Evolutionary conservation across 208 protist species (phyloP).

Genomic region (Acanthamoeba royreba): DNA sequence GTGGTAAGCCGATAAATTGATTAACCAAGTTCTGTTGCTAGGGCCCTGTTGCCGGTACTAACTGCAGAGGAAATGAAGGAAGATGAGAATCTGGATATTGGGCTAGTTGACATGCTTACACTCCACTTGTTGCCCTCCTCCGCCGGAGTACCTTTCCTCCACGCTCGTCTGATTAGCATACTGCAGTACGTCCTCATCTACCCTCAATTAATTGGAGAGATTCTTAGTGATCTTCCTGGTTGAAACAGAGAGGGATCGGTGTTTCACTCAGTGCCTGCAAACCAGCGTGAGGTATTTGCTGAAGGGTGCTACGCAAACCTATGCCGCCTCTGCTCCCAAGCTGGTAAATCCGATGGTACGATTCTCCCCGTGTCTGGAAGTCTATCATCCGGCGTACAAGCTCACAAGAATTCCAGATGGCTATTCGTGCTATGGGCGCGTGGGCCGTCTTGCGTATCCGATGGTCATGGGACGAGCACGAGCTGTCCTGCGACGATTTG

Average conservation of each 20-base stretch:
- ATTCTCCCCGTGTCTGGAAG: background rate
- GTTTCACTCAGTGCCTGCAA: background rate
- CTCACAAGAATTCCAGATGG: background rate
- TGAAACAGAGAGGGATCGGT: background rate
- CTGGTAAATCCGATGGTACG: background rate
- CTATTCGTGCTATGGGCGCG: background rate
- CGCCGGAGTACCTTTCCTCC: background rate
- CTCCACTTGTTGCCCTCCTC: background rate
- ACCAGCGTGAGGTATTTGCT: constrained; percentile 24
- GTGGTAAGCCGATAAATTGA: too few species aligned
- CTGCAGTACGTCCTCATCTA: background rate
- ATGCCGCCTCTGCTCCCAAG: background rate
- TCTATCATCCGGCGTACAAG: background rate
- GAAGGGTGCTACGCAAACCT: constrained; percentile 27
- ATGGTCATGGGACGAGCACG: background rate
- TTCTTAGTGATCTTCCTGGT: background rate
- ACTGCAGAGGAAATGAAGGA: background rate
- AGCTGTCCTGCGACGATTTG: background rate
- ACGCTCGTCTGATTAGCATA: background rate
- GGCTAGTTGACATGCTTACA: background rate
- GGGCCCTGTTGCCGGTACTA: background rate
- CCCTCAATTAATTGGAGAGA: background rate
- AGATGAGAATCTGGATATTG: constrained; percentile 32
- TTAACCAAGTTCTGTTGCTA: background rate
- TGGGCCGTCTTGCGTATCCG: background rate